These are phyloP conservation scores for Tylopilus sp. DNA, from an alignment of 768 basidiomycete genomes.

Conservation along the genomic window DNA sequence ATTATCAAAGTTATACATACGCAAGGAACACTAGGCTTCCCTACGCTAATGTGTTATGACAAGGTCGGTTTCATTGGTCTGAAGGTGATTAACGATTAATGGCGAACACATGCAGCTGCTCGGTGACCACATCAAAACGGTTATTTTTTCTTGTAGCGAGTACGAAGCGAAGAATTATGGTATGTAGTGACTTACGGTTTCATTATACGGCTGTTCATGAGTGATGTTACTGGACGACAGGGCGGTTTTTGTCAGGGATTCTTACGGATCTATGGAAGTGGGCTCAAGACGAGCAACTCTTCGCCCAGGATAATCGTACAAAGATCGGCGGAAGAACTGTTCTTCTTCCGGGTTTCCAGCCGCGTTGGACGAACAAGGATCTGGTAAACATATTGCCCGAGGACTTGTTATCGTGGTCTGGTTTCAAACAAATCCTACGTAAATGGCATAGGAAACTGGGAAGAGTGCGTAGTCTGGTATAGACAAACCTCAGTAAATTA, in stretches of 20 bases:
- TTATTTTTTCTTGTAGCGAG: conserved; percentile 92
- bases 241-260: conserved; percentile 82
- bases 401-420: conserved; percentile 64
- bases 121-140: conserved; percentile 75
- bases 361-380: conserved; percentile 46
- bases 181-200: conserved; percentile 32
- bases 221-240: conserved; percentile 37
- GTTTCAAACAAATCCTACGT: conserved; percentile 64
- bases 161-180: conserved; percentile 96
- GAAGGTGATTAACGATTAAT: not conserved
- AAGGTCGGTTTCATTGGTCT: conserved; percentile 44
- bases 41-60: conserved; percentile 81
- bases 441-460: conserved; percentile 85
- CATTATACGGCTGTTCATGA: not conserved
- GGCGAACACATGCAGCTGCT: conserved; percentile 55
- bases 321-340: conserved; percentile 58
- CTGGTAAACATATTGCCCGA: conserved; percentile 37
- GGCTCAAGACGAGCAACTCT: conserved; percentile 73
- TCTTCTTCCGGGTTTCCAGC: conserved; percentile 69
- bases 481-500: not conserved
- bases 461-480: conserved; percentile 46
- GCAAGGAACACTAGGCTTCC: conserved; percentile 86
- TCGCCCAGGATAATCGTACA: conserved; percentile 65
- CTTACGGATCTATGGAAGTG: conserved; percentile 77
- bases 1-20: conserved; percentile 86